Evolutionary conservation across 2,329 filamentous ascomycete species (phyloP).

Genomic region (Stemphylium beticola): DNA sequence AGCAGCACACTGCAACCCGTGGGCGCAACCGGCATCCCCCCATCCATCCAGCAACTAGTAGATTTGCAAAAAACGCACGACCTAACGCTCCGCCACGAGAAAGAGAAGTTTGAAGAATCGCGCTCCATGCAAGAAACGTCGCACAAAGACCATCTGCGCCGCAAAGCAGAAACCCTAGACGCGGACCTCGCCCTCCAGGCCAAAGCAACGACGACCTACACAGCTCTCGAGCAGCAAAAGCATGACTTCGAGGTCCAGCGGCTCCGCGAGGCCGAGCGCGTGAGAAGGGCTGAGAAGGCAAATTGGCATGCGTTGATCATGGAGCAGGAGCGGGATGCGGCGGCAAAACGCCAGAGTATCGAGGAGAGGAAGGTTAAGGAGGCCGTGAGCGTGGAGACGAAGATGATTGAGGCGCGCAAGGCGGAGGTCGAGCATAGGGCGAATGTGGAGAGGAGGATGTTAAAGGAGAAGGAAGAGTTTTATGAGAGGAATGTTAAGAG

Average conservation of each 20-base stretch:
- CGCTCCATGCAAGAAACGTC: conserved; percentile 37
- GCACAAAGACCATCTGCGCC: conserved; percentile 37
- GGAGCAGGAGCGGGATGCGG: conserved; percentile 39
- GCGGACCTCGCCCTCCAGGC: conserved; percentile 30
- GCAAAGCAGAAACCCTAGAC: conserved; percentile 36
- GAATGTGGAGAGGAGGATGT: conserved; percentile 30
- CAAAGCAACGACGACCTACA: conserved; percentile 25
- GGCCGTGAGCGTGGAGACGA: conserved; percentile 22
- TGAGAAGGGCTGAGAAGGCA: conserved; percentile 39
- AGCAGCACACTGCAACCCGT: conserved; percentile 47
- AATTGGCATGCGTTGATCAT: conserved; percentile 38
- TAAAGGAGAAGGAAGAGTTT: conserved; percentile 44
- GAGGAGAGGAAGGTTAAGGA: conserved; percentile 33
- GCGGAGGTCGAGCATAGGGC: conserved; percentile 37
- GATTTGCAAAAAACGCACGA: conserved; percentile 42
- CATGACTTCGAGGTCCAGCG: conserved; percentile 43
- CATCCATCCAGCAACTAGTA: conserved; percentile 35
- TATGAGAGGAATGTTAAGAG: conserved; percentile 42
- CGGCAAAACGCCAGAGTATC: conserved; percentile 22
- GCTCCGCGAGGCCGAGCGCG: conserved; percentile 38
- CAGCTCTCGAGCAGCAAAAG: conserved; percentile 35
- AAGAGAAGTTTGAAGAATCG: conserved; percentile 35
- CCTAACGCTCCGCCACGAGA: conserved; percentile 34
- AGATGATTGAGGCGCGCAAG: conserved; percentile 32
- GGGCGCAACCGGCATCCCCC: conserved; percentile 44